phyloP scores from a whole-genome alignment of 768 basidiomycete species.

The Mycena vitilis region DNA sequence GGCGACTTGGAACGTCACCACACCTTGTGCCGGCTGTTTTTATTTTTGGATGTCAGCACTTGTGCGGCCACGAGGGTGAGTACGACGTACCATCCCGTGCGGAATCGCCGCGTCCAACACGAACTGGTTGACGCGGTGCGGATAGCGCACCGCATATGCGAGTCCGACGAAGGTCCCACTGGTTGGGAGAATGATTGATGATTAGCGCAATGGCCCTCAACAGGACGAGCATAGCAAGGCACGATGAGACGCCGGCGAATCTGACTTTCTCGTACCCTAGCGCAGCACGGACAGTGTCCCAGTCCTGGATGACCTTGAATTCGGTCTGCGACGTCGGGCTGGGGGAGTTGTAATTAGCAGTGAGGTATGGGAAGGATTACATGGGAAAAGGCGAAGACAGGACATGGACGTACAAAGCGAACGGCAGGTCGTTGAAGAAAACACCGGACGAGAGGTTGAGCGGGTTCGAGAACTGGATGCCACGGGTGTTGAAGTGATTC shows the following conservation, averaged over 20 bases:
- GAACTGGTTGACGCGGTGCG: constrained; percentile 20
- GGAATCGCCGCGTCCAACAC: constrained; percentile 28
- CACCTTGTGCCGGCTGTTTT: constrained; percentile 26
- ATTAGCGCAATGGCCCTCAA: no score
- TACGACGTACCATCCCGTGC: constrained; percentile 19
- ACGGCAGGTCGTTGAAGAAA: constrained; percentile 18
- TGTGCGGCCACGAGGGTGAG: no score
- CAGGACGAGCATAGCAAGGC: neutral
- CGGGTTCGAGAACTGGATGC: neutral
- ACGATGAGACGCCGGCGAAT: constrained; percentile 30
- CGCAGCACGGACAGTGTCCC: constrained; percentile 28
- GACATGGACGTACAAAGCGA: no score
- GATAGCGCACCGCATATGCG: constrained; percentile 24
- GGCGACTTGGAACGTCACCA: constrained; percentile 28
- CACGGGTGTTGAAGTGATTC: constrained; percentile 27
- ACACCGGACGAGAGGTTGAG: no score
- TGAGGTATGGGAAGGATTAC: neutral
- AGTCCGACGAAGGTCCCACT: constrained; percentile 17
- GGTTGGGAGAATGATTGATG: neutral
- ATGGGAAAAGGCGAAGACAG: constrained; percentile 6
- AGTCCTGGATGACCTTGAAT: constrained; percentile 29
- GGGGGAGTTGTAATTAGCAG: neutral
- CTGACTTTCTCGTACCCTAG: constrained; percentile 30
- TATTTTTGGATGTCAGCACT: no score
- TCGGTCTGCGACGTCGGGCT: constrained; percentile 22